phyloP scores from a whole-genome alignment of 139 green algal species.

The Asterochloris sp. region DNA sequence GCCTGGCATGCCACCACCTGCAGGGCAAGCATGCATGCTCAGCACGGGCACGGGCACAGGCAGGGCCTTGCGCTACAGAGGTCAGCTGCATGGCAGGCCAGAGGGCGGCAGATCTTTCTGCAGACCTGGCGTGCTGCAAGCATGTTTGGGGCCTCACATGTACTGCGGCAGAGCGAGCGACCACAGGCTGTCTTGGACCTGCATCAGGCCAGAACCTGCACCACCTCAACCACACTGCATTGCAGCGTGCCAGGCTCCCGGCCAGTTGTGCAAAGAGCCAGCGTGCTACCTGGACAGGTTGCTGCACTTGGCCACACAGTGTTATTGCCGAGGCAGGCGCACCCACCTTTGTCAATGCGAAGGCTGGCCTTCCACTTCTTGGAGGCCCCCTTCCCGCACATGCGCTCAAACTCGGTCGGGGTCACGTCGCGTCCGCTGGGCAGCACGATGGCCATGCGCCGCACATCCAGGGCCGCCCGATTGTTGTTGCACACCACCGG shows the following conservation, averaged over 20 bases:
- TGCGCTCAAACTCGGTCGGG: conserved; percentile 81
- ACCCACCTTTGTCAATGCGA: conserved; percentile 22
- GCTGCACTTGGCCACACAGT: too few relatives aligned
- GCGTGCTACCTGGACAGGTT: too few relatives aligned
- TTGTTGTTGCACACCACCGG: conserved; percentile 59
- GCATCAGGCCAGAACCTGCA: too few relatives aligned
- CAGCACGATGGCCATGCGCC: conserved; percentile 29
- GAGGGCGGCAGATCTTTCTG: background rate
- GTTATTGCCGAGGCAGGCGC: background rate
- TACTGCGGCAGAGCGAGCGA: too few relatives aligned
- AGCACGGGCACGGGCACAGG: background rate
- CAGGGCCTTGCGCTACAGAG: too few relatives aligned
- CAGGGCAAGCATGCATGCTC: background rate
- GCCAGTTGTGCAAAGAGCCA: too few relatives aligned
- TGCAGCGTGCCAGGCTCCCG: too few relatives aligned
- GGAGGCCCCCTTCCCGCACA: conserved; percentile 58
- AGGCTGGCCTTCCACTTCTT: conserved; percentile 86
- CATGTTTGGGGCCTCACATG: too few relatives aligned
- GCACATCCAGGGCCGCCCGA: conserved; percentile 40
- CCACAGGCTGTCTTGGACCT: too few relatives aligned
- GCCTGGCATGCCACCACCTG: conserved; percentile 28
- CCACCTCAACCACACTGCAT: too few relatives aligned
- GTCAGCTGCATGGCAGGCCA: background rate
- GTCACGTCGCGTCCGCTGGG: conserved; percentile 41
- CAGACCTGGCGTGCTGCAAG: too few relatives aligned